A percentile compares a stretch with the other conserved stretches of the same genome.
phyloP scores from a whole-genome alignment of 345 rosid genomes.

The Eutrema heterophyllum region DNA sequence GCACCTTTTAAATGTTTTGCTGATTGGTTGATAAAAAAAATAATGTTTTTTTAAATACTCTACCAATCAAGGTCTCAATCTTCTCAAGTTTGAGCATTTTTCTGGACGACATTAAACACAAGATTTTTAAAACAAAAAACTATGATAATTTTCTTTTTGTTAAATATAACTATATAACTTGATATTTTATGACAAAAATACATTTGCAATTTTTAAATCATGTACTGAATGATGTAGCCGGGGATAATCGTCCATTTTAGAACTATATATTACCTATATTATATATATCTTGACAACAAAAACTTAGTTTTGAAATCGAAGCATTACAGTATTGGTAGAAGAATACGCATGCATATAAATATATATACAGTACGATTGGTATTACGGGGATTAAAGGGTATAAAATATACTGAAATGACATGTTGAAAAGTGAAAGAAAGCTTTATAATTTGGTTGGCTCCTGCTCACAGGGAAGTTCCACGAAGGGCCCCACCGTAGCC shows the following conservation, averaged over 20 bases:
- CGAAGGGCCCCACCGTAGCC: constrained; percentile 10
- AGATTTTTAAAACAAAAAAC: neutral
- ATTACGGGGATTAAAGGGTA: neutral
- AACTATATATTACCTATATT: neutral
- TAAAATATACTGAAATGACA: neutral
- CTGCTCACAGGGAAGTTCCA: constrained; percentile 29
- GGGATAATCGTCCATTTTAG: neutral
- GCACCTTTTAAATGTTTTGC: no score
- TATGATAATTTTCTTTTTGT: neutral
- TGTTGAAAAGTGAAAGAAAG: constrained; percentile 20
- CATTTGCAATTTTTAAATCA: neutral
- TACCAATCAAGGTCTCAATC: no score
- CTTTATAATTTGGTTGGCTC: constrained; percentile 20
- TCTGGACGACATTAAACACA: neutral
- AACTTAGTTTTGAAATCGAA: neutral
- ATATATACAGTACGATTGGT: neutral
- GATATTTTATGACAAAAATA: neutral
- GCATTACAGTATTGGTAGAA: neutral
- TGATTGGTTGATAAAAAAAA: no score
- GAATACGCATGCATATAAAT: constrained; percentile 14
- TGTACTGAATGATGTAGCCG: neutral
- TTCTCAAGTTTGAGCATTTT: neutral
- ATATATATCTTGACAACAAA: neutral
- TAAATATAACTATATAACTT: neutral
- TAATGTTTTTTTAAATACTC: no score